Evolutionary conservation across 805 yeast species (phyloP).

Genomic region (Yamadazyma sp.): DNA sequence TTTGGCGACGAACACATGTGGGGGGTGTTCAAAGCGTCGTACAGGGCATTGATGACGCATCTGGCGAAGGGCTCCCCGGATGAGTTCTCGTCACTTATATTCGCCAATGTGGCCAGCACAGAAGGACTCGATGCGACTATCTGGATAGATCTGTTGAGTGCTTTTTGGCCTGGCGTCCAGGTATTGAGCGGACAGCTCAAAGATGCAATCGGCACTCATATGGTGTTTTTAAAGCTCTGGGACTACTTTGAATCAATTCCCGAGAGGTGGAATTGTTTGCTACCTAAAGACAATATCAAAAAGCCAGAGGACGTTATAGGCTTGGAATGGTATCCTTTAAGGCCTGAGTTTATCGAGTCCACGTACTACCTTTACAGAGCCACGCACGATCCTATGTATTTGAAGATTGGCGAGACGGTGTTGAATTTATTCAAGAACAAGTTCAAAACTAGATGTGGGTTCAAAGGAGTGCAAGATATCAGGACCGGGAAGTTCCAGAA

Average conservation of each 20-base stretch:
- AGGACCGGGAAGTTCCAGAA: conserved; percentile 62
- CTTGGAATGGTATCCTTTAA: conserved; percentile 86
- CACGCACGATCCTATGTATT: conserved; percentile 80
- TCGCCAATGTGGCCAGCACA: conserved; percentile 57
- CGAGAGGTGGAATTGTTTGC: conserved; percentile 69
- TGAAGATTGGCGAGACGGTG: conserved; percentile 70
- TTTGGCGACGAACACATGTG: conserved; percentile 68
- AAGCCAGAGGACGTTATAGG: conserved; percentile 31
- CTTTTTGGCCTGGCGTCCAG: conserved; percentile 85
- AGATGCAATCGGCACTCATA: conserved; percentile 63
- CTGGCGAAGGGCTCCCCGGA: conserved; percentile 34
- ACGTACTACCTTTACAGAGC: conserved; percentile 82
- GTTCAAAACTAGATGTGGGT: conserved; percentile 71
- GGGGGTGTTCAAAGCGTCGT: conserved; percentile 49
- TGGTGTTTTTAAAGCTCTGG: conserved; percentile 75
- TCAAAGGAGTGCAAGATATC: conserved; percentile 72
- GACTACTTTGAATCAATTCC: conserved; percentile 77
- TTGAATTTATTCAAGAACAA: conserved; percentile 52
- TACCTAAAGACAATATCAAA: conserved; percentile 11
- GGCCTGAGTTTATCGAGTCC: conserved; percentile 92
- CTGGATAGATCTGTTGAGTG: conserved; percentile 87
- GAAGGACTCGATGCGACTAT: conserved; percentile 50
- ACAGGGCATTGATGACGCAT: conserved; percentile 51
- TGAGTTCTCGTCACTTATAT: conserved; percentile 33
- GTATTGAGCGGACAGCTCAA: conserved; percentile 73